Percentiles rank a stretch among this genome's conserved stretches.
phyloP scores from a whole-genome alignment of 805 yeast genomes.

The Kurtzmaniella cleridarum region DNA sequence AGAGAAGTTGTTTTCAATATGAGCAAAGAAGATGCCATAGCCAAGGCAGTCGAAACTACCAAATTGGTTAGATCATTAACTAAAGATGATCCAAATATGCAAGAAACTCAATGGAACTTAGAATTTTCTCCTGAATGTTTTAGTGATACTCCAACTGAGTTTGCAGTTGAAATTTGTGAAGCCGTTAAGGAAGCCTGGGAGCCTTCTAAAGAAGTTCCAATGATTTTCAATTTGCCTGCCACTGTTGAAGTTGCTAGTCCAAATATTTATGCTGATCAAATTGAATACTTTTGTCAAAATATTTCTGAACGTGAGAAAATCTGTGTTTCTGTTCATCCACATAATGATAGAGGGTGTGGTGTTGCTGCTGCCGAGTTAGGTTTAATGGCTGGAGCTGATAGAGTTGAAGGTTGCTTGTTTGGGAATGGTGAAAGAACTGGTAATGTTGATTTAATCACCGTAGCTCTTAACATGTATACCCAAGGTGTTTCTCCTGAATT shows the following conservation, averaged over 20 bases:
- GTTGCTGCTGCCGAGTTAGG: conserved; percentile 87
- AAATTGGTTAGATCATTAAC: conserved; percentile 60
- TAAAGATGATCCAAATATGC: conserved; percentile 54
- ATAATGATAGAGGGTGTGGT: conserved; percentile 82
- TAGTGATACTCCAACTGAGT: conserved; percentile 63
- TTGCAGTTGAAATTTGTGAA: conserved; percentile 60
- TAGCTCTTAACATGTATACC: conserved; percentile 72
- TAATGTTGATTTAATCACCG: conserved; percentile 74
- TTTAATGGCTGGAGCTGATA: conserved; percentile 79
- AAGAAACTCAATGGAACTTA: conserved; percentile 61
- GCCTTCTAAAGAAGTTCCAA: conserved; percentile 59
- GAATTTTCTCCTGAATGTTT: conserved; percentile 82
- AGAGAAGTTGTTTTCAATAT: conserved; percentile 66
- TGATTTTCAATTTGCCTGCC: conserved; percentile 78
- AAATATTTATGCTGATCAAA: conserved; percentile 78
- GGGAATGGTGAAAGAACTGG: conserved; percentile 90
- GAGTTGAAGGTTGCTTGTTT: conserved; percentile 80
- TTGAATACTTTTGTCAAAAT: conserved; percentile 62
- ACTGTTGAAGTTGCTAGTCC: conserved; percentile 82
- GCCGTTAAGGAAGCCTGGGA: conserved; percentile 74
- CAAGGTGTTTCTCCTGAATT: conserved; percentile 70
- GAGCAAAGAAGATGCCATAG: conserved; percentile 53
- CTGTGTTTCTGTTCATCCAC: conserved; percentile 75
- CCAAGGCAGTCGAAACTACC: conserved; percentile 58
- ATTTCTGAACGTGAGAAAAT: conserved; percentile 64